Percentiles rank a stretch among this genome's conserved stretches.
phyloP scores from a whole-genome alignment of 2,329 filamentous ascomycete species.

The Bertia moriformis region DNA sequence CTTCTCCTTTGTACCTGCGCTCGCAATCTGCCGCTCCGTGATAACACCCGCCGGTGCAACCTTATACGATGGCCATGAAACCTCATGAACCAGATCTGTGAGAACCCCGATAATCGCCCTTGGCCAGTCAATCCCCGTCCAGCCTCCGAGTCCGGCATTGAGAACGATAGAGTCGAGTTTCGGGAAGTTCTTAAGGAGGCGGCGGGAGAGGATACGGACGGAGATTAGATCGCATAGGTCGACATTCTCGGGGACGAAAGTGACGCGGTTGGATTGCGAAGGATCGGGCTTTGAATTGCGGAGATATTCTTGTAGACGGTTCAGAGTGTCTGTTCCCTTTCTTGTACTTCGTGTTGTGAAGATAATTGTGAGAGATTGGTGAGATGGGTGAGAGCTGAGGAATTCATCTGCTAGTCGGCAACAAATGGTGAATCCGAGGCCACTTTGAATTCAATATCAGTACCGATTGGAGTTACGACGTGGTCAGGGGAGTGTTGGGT shows the following conservation, averaged over 20 bases:
- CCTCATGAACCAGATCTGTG: neutral
- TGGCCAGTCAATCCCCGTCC: conserved; percentile 63
- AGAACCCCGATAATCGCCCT: conserved; percentile 23
- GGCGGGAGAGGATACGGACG: conserved; percentile 1
- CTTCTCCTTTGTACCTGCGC: neutral
- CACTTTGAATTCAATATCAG: neutral
- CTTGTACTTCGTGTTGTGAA: neutral
- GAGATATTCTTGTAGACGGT: neutral
- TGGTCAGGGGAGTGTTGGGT: too few species aligned
- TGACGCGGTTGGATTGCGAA: neutral
- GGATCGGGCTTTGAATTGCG: neutral
- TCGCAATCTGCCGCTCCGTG: neutral
- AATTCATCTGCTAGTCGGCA: conserved; percentile 1
- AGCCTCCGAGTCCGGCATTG: conserved; percentile 82
- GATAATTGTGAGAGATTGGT: neutral
- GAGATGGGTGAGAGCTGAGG: neutral
- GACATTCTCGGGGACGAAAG: neutral
- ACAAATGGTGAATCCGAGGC: conserved; percentile 1
- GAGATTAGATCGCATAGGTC: neutral
- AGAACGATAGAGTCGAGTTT: conserved; percentile 67
- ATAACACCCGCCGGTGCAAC: neutral
- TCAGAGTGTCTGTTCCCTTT: neutral
- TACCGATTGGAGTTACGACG: neutral
- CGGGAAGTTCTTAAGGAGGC: conserved; percentile 25
- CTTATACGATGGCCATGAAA: neutral